Evolutionary conservation across 2,329 filamentous ascomycete genomes (phyloP), one percentile per base, ranked within the genome.

Genomic region (Sporothrix phasma): DNA sequence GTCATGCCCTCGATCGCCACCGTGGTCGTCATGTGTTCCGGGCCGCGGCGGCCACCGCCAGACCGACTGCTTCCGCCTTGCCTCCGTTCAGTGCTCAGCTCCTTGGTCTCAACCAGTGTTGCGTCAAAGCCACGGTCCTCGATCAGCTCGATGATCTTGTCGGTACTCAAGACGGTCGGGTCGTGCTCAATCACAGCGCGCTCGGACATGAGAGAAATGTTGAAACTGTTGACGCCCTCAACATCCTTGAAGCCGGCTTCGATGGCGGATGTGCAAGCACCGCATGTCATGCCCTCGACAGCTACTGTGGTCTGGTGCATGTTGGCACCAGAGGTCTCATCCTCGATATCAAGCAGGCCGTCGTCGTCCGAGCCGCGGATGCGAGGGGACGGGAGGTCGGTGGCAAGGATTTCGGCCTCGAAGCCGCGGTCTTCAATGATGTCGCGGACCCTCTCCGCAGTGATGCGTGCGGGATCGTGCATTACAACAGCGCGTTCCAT

Each of bases 1-100:
- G 94, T 99, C 94, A 99, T 99, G 60, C 94, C 94, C 69, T 94
- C 90, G 63, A 99, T 90, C 4, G 89, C 86, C 19, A 99, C 82
- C 0, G 92, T 97, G 0, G 92, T 97, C 0, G 85, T 90, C 64
- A 87, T 80, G 3, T 83, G 71, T 60, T 77, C 76, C 67, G 78
- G 74, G 3, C 19, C 29, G 24, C 15, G 64, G 73, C 73, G 43
- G 26, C 19, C 1, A 84, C 89, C 1, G 84, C 89, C 65, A 86
- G 80, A 4, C 82, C 70, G 64, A 76, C 76, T 68, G 77, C 74
- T 65, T 73, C 73, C 7, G 73, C 65, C 62, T 75, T 77, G 47
- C 26, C 19, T 22, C 19, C 47, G 41, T 41, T 72, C 74, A 60
- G 75, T 69, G 49, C 73, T 71, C 62, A 81, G 76, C 66, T 80